Evolutionary conservation across 2,329 filamentous ascomycete genomes (phyloP).

Genomic region (Fusarium sp.): DNA sequence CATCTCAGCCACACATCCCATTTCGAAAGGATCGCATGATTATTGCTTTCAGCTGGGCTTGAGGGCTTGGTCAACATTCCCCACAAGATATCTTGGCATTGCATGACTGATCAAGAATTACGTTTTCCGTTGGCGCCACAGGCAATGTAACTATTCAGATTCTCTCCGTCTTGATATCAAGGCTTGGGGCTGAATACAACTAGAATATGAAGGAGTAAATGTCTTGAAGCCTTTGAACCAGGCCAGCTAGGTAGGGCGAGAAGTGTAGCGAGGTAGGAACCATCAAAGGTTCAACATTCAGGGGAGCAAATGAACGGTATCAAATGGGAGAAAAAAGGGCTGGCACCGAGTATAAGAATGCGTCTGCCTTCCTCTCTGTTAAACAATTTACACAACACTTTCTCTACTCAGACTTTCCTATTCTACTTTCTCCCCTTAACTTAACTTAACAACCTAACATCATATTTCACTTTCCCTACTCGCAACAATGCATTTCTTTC

Average conservation of each 20-base stretch:
- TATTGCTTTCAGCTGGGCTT: neutral
- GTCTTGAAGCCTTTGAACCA: neutral
- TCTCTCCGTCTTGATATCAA: neutral
- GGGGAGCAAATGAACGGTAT: neutral
- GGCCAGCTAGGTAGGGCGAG: neutral
- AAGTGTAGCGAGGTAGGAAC: neutral
- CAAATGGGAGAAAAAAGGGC: neutral
- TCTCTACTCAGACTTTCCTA: neutral
- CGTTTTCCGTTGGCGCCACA: neutral
- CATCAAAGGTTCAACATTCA: neutral
- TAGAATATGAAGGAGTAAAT: neutral
- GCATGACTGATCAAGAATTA: neutral
- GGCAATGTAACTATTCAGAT: neutral
- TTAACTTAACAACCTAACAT: neutral
- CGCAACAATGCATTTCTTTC: neutral
- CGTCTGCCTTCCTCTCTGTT: neutral
- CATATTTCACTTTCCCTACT: neutral
- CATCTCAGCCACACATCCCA: neutral
- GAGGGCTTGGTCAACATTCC: neutral
- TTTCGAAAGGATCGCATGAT: neutral
- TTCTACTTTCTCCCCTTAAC: neutral
- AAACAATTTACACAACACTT: neutral
- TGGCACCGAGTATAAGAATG: neutral
- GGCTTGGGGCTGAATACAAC: neutral
- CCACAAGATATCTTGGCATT: neutral